phyloP scores from a whole-genome alignment of 805 yeast species.

The Pichia cabralensis region DNA sequence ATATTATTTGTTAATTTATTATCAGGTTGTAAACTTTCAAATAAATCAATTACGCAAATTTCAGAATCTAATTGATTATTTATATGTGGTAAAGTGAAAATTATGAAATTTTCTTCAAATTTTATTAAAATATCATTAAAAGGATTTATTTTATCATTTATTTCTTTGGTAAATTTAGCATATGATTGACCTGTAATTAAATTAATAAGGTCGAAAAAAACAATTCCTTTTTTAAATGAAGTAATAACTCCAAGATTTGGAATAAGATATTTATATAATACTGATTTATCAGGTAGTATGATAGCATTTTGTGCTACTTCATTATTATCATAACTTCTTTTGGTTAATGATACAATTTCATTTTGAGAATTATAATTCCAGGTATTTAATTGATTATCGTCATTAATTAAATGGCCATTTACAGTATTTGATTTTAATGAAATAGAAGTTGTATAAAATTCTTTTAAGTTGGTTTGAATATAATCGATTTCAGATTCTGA shows the following conservation, averaged over 20 bases:
- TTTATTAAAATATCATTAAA: conserved; percentile 34
- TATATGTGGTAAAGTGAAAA: conserved; percentile 51
- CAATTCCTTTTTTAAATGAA: background rate
- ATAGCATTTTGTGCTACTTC: conserved; percentile 53
- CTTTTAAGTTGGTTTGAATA: conserved; percentile 10
- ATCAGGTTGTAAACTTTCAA: conserved; percentile 53
- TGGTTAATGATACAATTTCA: conserved; percentile 32
- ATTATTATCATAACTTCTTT: conserved; percentile 30
- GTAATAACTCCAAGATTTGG: conserved; percentile 46
- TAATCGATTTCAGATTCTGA: conserved; percentile 5
- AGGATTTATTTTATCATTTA: background rate
- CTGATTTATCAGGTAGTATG: conserved; percentile 58
- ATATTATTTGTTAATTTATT: conserved; percentile 21
- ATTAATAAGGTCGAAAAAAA: conserved; percentile 53
- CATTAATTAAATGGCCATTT: conserved; percentile 10
- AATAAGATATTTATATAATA: conserved; percentile 73
- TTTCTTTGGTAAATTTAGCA: conserved; percentile 27
- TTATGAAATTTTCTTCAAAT: conserved; percentile 77
- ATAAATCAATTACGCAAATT: conserved; percentile 67
- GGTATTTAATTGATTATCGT: conserved; percentile 6
- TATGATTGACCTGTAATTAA: conserved; percentile 55
- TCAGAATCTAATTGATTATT: conserved; percentile 36
- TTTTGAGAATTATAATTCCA: conserved; percentile 15
- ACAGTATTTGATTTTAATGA: conserved; percentile 5
- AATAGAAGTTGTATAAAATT: conserved; percentile 10